These are phyloP conservation scores for Silene conica DNA, from an alignment of 148 eudicot genomes.

Conservation along the genomic window DNA sequence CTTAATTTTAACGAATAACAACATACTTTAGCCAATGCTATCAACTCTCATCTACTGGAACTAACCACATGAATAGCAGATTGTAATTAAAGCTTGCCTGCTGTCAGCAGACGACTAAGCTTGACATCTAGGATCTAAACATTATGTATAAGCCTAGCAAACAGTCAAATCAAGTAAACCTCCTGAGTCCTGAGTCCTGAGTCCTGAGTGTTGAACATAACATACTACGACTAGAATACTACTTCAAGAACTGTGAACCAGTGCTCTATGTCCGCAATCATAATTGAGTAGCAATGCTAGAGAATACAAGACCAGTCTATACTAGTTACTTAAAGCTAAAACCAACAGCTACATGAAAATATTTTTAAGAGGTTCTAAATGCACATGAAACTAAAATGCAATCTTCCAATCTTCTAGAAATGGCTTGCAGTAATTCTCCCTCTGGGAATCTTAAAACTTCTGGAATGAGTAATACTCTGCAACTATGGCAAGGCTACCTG, in stretches of 20 bases:
- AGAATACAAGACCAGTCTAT: slow-evolving; percentile 19
- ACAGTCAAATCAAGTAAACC: slow-evolving; percentile 10
- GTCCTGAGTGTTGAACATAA: slow-evolving; percentile 10
- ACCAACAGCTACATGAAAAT: slow-evolving; percentile 12
- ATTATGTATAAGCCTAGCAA: not conserved
- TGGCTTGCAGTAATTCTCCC: slow-evolving; percentile 16
- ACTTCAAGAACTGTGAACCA: slow-evolving; percentile 5
- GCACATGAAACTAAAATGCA: slow-evolving; percentile 29
- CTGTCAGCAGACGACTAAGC: not conserved
- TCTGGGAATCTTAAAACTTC: slow-evolving; percentile 24
- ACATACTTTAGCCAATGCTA: too few relatives aligned
- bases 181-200: too few relatives aligned
- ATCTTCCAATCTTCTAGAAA: slow-evolving; percentile 35
- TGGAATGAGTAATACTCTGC: slow-evolving; percentile 15
- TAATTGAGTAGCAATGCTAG: slow-evolving; percentile 5
- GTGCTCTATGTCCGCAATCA: slow-evolving; percentile 27
- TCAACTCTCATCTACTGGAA: not conserved
- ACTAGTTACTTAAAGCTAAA: slow-evolving; percentile 1
- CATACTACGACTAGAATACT: slow-evolving; percentile 9
- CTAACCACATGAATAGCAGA: not conserved
- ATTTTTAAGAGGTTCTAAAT: slow-evolving; percentile 11
- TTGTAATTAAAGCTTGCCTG: not conserved
- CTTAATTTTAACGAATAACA: not conserved
- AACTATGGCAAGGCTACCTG: slow-evolving; percentile 28
- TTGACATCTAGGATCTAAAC: slow-evolving; percentile 2